Base-by-base conservation (phyloP, 495 filamentous ascomycete genomes). In the Penicillium pancosmium region DNA sequence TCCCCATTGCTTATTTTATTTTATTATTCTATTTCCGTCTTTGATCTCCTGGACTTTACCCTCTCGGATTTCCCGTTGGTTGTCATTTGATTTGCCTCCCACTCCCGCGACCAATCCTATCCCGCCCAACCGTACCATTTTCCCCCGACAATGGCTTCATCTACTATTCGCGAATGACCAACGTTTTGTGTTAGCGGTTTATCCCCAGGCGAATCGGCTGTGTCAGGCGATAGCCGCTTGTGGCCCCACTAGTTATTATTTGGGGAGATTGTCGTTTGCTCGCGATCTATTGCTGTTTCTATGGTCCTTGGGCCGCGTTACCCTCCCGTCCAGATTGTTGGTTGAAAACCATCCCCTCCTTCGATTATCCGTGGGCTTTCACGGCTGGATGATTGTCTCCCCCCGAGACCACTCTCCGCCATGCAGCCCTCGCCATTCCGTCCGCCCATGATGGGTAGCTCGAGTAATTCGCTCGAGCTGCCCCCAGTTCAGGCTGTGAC, bases 401-500 rank as follows among this genome's bases (percentile, higher is more conserved):
- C 47, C 49, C 36, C 36, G 52, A 48, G 46, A 48, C 19, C 25
- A 27, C 8, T n/a, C 46, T 25, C 51, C 62, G 16, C 49, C 51
- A 67, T 70, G 68, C 66, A 70, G 51, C 62, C 63, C n/a, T 60
- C 65, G 50, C 60, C 59, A 33, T 69, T 56, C 62, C 66, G 64
- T 16, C 47, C 63, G 27, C 46, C 46, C 3, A 25, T 48, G 46
- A 56, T 50, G 40, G 54, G 35, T 16, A 60, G 68, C 49, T 66
- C 64, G 52, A 62, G 63, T 58, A 63, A 60, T 55, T 57, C 71
- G 38, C 72, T 75, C 63, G 74, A 77, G 52, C 58, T 77, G 10
- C 74, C 76, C 33, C 68, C 74, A 35, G 70, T 79, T 50, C 76
- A 77, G 52, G 69, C 74, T 35, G 73, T 76, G 53, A 74, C 74